Percentiles rank a stretch among this genome's conserved stretches.
Evolutionary conservation across 352 stramenopile species (phyloP).

Genomic region (Globisporangium viniferum): DNA sequence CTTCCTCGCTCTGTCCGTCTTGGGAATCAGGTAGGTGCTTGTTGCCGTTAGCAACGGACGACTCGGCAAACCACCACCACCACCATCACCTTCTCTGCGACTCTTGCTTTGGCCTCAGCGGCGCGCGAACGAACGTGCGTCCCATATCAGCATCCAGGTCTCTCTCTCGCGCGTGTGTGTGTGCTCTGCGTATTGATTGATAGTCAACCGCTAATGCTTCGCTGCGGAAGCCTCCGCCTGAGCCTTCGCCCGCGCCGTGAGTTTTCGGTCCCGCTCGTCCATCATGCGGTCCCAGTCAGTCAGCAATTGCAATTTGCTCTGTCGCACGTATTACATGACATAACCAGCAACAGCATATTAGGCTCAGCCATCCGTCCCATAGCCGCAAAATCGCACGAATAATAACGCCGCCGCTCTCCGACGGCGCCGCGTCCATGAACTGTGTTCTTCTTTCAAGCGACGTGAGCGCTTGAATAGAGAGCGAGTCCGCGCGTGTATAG

Average conservation of each 20-base stretch:
- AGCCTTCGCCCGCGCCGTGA: conserved; percentile 42
- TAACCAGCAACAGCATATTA: background rate
- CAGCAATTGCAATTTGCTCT: conserved; percentile 78
- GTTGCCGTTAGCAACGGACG: background rate
- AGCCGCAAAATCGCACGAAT: background rate
- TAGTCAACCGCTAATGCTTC: conserved; percentile 3
- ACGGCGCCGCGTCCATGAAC: background rate
- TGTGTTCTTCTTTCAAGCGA: background rate
- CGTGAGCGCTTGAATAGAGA: background rate
- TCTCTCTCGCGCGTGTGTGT: background rate
- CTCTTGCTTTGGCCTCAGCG: background rate
- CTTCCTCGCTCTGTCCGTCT: background rate
- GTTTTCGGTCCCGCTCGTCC: conserved; percentile 72
- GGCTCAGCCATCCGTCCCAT: background rate
- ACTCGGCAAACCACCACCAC: background rate
- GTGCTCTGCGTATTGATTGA: background rate
- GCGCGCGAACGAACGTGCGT: background rate
- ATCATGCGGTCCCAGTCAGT: conserved; percentile 83
- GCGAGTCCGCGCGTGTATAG: background rate
- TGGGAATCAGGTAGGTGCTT: background rate
- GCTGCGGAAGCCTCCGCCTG: conserved; percentile 13
- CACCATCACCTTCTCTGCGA: background rate
- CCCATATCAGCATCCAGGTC: background rate
- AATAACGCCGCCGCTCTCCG: background rate
- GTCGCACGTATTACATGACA: background rate